Evolutionary conservation across 805 yeast species (phyloP).

Genomic region (Candida silvicultrix): DNA sequence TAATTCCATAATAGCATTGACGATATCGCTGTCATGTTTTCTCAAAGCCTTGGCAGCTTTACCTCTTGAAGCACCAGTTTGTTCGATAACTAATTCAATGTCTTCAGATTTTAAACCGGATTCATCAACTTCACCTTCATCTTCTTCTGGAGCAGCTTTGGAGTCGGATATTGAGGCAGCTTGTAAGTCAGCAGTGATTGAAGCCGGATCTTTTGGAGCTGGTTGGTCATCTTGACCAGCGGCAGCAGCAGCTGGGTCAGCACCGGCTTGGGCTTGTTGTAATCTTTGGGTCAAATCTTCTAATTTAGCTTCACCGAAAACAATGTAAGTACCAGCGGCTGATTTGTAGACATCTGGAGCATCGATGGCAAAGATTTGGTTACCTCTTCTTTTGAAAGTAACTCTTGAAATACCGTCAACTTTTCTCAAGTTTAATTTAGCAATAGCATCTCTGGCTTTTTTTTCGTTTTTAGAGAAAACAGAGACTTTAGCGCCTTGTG

Average conservation of each 20-base stretch:
- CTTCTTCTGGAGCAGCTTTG: constrained; percentile 39
- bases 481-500: constrained; percentile 78
- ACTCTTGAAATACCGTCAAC: constrained; percentile 92
- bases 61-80: constrained; percentile 81
- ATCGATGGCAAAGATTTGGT: constrained; percentile 86
- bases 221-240: constrained; percentile 47
- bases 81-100: constrained; percentile 82
- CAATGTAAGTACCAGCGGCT: constrained; percentile 88
- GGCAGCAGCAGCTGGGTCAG: constrained; percentile 45
- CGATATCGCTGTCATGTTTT: constrained; percentile 88
- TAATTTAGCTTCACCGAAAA: constrained; percentile 96
- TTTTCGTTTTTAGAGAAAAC: constrained; percentile 86
- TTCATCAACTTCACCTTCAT: constrained; percentile 75
- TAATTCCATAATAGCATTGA: constrained; percentile 90
- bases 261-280: constrained; percentile 70
- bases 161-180: constrained; percentile 51
- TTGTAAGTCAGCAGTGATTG: constrained; percentile 78
- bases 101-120: constrained; percentile 79
- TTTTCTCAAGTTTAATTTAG: constrained; percentile 84
- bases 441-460: constrained; percentile 88
- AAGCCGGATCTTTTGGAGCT: constrained; percentile 62
- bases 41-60: constrained; percentile 90
- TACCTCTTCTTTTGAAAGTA: constrained; percentile 89
- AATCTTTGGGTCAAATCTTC: constrained; percentile 89
- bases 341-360: constrained; percentile 94